phyloP scores from a whole-genome alignment of 805 yeast species.

The Zygosaccharomyces gambellarensis region DNA sequence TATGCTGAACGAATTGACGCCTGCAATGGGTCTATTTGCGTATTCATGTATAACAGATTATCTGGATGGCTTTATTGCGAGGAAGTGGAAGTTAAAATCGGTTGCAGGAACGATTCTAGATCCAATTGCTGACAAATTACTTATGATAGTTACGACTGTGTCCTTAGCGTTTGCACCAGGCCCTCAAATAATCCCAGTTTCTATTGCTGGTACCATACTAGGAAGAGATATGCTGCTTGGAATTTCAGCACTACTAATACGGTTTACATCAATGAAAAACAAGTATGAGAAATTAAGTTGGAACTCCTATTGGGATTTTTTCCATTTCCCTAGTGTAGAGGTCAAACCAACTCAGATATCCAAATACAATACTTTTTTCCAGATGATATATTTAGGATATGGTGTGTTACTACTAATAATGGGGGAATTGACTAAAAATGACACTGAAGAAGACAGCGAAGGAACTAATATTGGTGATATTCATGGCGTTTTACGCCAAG shows the following conservation, averaged over 20 bases:
- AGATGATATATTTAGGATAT: conserved; percentile 79
- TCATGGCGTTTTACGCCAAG: conserved; percentile 8
- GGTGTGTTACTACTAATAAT: conserved; percentile 42
- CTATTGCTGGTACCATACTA: conserved; percentile 62
- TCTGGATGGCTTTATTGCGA: conserved; percentile 86
- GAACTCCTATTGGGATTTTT: conserved; percentile 66
- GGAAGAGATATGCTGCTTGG: conserved; percentile 81
- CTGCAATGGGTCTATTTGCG: conserved; percentile 68
- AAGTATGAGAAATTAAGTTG: conserved; percentile 42
- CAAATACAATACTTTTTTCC: conserved; percentile 84
- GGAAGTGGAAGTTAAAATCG: conserved; percentile 69
- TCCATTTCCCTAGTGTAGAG: conserved; percentile 69
- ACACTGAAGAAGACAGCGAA: conserved; percentile 10
- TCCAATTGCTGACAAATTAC: conserved; percentile 89
- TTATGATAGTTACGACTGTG: conserved; percentile 81
- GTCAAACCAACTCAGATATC: conserved; percentile 85
- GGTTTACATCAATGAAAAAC: conserved; percentile 52
- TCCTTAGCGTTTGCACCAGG: conserved; percentile 52
- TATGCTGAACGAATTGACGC: conserved; percentile 52
- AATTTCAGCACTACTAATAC: conserved; percentile 61
- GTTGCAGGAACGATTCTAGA: conserved; percentile 87
- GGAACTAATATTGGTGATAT: background rate
- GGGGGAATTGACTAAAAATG: conserved; percentile 8
- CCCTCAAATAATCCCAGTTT: conserved; percentile 64
- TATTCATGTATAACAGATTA: conserved; percentile 90